Percentiles rank a stretch among this genome's conserved stretches.
Conservation (phyloP, 2,329 filamentous ascomycete species). For the Tricladium varicosporioides region DNA sequence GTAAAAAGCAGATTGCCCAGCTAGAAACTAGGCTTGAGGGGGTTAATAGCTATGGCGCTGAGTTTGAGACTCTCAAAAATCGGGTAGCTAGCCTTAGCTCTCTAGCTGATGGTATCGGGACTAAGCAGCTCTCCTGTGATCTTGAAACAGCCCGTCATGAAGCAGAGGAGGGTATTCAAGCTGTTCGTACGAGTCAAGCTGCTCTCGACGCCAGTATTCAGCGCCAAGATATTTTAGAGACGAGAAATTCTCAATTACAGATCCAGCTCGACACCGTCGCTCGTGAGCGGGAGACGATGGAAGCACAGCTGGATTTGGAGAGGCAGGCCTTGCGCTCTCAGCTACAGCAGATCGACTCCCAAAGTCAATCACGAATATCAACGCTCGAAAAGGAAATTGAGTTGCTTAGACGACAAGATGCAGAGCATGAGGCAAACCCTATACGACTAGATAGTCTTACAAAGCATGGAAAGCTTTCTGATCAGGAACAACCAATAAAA, state of each 20-base stretch:
- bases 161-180: constrained; percentile 1
- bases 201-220: not conserved
- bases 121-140: not conserved
- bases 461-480: not conserved
- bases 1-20: constrained; percentile 14
- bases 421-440: not conserved
- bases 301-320: not conserved
- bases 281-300: not conserved
- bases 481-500: not conserved
- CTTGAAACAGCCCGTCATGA: constrained; percentile 6
- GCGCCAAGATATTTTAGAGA: not conserved
- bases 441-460: not conserved
- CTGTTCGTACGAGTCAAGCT: not conserved
- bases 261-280: not conserved
- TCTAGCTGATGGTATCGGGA: no score
- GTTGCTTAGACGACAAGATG: not conserved
- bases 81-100: not conserved
- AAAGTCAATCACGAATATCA: not conserved
- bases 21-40: constrained; percentile 2
- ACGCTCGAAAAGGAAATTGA: not conserved
- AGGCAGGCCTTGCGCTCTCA: not conserved
- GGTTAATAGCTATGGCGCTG: constrained; percentile 3
- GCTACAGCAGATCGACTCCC: not conserved
- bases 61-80: constrained; percentile 7
- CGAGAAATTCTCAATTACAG: not conserved